Evolutionary conservation across 2,329 filamentous ascomycete genomes (phyloP), one percentile per base, ranked within the genome.

Genomic region (Aspergillus eucalypticola): DNA sequence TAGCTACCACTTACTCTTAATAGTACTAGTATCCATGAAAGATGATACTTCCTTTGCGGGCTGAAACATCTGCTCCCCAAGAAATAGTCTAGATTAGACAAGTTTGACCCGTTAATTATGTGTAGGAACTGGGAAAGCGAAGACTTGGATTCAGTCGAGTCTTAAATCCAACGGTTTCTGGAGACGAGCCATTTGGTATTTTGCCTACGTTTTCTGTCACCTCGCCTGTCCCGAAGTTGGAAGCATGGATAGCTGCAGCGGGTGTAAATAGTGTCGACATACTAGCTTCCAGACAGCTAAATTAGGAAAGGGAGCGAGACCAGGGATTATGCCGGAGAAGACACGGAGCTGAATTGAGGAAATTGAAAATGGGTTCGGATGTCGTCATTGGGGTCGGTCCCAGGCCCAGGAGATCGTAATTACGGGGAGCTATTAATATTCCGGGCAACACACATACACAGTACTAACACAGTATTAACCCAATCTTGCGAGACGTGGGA

Each of bases 171-270:
- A 50, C 46, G 46, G 46, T 29, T 29, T 50, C 46, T 50, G 25
- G 46, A 29, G 46, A 8, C 13, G 27, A 17, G 15, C 46, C 29
- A 6, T 44, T 42, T 44, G 41, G 15, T n/a, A 27, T 50, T 50
- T 32, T 55, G 53, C 19, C 53, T 55, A 35, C 53, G 41, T 55
- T 55, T 55, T 29, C 53, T 55, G 53, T 55, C 41, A 55, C 53
- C 39, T 44, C 39, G 53, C 41, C 53, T 55, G 23, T 35, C 53
- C 53, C 53, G 53, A 29, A 21, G 29, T 25, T 35, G 15, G 46
- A n/a, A 32, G 23, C 27, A 23, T 55, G 53, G 53, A 55, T 55
- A 38, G 53, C 53, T 55, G 53, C 53, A 55, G 53, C 53, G 17
- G 27, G 27, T 42, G 42, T 10, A 46, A 55, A 55, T 55, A 44